Evolutionary conservation across 2,329 filamentous ascomycete genomes (phyloP), one percentile per base, ranked within the genome.

Genomic region (Orbilia javanica): DNA sequence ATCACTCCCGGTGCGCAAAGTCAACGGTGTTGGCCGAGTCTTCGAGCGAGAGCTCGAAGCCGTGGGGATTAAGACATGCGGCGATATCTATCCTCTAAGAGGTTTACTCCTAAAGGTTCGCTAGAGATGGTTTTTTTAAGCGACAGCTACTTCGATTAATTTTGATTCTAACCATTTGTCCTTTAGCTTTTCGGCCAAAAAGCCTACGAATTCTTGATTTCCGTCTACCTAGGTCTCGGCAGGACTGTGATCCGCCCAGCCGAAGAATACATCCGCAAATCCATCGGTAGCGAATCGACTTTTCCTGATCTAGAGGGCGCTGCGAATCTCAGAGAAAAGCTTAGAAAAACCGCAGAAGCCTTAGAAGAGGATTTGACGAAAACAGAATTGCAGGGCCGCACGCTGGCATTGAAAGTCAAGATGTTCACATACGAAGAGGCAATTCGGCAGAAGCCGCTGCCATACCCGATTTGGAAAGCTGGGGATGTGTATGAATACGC

Each of bases 11-110:
- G 94, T 93, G 0, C 89, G 96, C 36, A 97, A 97, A 83, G 92
- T 98, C 50, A 97, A 97, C 80, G 96, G 96, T 0, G 89, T 99
- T n/a, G 96, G 96, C 0, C 89, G 96, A 22, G 96, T 98, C 0
- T 91, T 97, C 79, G 96, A 98, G 84, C 89, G 96, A 71, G 93
- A 99, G 83, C 88, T 99, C 1, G 89, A 93, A 52, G 93, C 95
- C 3, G 90, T 98, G 53, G 94, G 94, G 0, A 88, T 98, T 81
- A 92, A 92, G 83, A 96, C 90, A 0, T 97, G 94, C 82, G 94
- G 93, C 1, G 93, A 98, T 80, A 92, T 98, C 4, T 96, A 94
- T 82, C 85, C 87, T 0, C 88, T 95, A 25, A 89, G 96, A 7
- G 90, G 91, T 18, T 90, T 91, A 79, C 84, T 98, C 2, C 87